phyloP scores from a whole-genome alignment of 139 green algal species.

The Chlorella sp. region DNA sequence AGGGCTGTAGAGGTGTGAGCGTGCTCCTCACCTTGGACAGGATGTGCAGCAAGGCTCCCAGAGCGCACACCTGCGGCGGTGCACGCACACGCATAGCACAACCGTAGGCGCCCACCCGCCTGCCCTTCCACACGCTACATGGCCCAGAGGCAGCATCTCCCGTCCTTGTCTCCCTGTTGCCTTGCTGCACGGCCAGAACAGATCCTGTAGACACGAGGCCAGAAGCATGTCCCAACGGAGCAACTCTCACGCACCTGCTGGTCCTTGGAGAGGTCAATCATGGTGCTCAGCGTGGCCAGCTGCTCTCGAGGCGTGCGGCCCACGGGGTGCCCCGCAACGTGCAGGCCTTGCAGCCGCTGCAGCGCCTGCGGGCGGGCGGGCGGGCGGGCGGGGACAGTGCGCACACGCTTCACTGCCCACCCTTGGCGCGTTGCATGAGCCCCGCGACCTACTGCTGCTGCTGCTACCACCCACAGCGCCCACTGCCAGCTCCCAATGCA shows the following conservation, averaged over 20 bases:
- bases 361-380: too few species aligned
- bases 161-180: too few species aligned
- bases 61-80: constrained; percentile 28
- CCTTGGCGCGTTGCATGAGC: too few species aligned
- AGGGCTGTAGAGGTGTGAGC: too few species aligned
- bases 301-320: constrained; percentile 1
- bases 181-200: too few species aligned
- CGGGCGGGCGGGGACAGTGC: too few species aligned
- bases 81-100: background rate
- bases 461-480: too few species aligned
- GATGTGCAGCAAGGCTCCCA: constrained; percentile 46
- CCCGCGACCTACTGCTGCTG: too few species aligned
- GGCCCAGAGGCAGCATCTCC: background rate
- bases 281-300: constrained; percentile 23
- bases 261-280: background rate
- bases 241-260: background rate
- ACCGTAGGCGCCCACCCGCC: background rate
- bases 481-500: background rate
- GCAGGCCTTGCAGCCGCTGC: background rate
- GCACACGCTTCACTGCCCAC: background rate
- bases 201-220: background rate
- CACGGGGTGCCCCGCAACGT: background rate
- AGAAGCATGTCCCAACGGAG: background rate
- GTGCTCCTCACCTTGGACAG: constrained; percentile 29
- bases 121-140: background rate